Conservation (phyloP, 306 rosid species). For the Malus asiatica region DNA sequence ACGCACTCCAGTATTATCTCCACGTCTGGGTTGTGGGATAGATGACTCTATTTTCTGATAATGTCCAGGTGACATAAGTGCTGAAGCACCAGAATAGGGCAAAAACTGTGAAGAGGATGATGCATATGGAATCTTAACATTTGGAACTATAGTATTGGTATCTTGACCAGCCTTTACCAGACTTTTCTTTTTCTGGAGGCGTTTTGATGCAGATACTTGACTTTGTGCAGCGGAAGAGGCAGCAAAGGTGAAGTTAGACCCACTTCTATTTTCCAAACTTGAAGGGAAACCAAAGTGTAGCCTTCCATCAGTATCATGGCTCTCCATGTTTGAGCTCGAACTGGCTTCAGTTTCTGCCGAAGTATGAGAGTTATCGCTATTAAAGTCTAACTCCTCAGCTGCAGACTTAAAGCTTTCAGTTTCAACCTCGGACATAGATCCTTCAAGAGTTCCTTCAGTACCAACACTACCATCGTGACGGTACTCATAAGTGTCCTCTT, state of each 20-base stretch:
- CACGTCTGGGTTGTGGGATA: constrained; percentile 29
- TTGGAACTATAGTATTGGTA: constrained; percentile 29
- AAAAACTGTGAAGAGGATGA: constrained; percentile 45
- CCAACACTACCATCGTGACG: constrained; percentile 19
- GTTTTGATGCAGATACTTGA: constrained; percentile 56
- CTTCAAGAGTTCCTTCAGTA: constrained; percentile 40
- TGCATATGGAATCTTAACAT: constrained; percentile 51
- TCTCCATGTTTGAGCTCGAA: constrained; percentile 33
- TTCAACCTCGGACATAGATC: constrained; percentile 59
- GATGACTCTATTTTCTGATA: constrained; percentile 39
- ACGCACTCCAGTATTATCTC: constrained; percentile 26
- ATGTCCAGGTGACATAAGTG: constrained; percentile 35
- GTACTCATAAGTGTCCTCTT: constrained; percentile 22
- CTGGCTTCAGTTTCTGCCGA: constrained; percentile 44
- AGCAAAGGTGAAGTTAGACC: constrained; percentile 65
- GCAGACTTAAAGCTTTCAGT: constrained; percentile 86
- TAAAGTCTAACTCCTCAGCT: constrained; percentile 53
- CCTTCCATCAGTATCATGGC: constrained; percentile 30
- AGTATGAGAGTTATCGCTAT: constrained; percentile 24
- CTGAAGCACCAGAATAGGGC: constrained; percentile 48
- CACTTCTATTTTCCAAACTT: constrained; percentile 38
- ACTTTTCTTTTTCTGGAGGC: constrained; percentile 50
- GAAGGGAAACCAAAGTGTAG: constrained; percentile 36
- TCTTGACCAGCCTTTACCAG: constrained; percentile 56
- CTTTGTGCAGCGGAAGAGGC: constrained; percentile 60